Percentiles rank a stretch among this genome's conserved stretches.
phyloP scores from a whole-genome alignment of 306 rosid species.

The Prunus mongolica region DNA sequence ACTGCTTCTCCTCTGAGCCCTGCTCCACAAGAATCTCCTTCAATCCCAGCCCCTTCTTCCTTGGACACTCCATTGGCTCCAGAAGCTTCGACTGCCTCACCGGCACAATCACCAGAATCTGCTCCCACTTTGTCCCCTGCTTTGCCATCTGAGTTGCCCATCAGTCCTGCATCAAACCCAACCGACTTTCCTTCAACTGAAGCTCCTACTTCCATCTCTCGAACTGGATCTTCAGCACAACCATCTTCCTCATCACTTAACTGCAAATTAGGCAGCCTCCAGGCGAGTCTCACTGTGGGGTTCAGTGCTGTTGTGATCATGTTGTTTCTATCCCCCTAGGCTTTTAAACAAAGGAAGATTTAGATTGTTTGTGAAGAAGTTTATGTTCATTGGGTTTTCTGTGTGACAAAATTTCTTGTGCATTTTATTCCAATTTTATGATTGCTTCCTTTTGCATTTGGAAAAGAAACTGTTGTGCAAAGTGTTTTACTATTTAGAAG shows the following conservation, averaged over 20 bases:
- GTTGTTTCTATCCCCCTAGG: conserved; percentile 40
- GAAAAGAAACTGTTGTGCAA: not conserved
- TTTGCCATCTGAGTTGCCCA: not conserved
- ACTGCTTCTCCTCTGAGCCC: conserved; percentile 25
- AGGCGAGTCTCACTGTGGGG: conserved; percentile 25
- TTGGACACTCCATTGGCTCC: conserved; percentile 8
- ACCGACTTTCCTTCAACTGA: conserved; percentile 48
- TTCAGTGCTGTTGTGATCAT: conserved; percentile 25
- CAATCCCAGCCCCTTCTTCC: conserved; percentile 32
- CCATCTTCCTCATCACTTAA: conserved; percentile 37
- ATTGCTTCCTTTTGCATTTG: not conserved
- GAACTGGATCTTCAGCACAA: conserved; percentile 27
- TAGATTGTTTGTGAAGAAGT: not conserved
- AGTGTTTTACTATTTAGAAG: not conserved
- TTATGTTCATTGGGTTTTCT: not conserved
- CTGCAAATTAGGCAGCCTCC: conserved; percentile 21
- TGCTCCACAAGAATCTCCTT: conserved; percentile 23
- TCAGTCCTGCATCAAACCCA: conserved; percentile 19
- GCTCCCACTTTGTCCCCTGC: not conserved
- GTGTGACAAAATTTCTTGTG: not conserved
- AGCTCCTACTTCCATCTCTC: conserved; percentile 19
- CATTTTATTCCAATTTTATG: not conserved
- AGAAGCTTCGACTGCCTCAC: not conserved
- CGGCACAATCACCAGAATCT: not conserved
- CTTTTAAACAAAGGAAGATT: not conserved